Base-by-base conservation (phyloP, 2,329 filamentous ascomycete species). In the Penicillium sp. region DNA sequence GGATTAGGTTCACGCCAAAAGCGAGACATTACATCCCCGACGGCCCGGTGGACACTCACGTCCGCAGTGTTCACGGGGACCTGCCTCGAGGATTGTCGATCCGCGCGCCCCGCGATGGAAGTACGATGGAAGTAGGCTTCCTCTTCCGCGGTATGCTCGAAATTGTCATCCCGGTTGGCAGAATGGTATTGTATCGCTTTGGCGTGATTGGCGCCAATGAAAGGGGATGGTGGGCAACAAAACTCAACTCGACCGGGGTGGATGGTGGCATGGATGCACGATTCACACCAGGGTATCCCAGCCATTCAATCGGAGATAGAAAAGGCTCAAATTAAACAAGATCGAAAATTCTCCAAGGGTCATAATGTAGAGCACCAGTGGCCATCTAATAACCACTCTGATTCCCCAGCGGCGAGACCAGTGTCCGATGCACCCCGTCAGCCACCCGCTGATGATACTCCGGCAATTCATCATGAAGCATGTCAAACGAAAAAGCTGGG, bases 341-440 rank as follows among this genome's bases (percentile, higher is more conserved):
- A 10, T 3, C 18, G 18, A 31, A n/a, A 10, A 31, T 2, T 16
- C 43, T 31, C 43, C 24, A 46, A n/a, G 31, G 3, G n/a, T n/a
- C 2, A 2, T 1, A n/a, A 46, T 16, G 1, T 10, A n/a, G 7
- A 44, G 3, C 36, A 22, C 13, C 19, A 39, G 18, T 9, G 16
- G 18, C 13, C 14, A 18, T 39, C 24, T 63, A 66, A 50, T 67
- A 68, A 27, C 53, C 61, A 14, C 61, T 61, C 2, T 66, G 64
- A 60, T 69, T 66, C 49, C 63, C 64, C 50, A 71, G 50, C 40
- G 68, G 62, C 24, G 65, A 65, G 49, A 69, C 59, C n/a, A 66
- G 59, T 27, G 69, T 54, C 16, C 66, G 66, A 49, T 70, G 67
- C 18, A 65, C 50, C 40, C 64, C 66, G 37, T 60, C 61, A 16